A percentile compares a stretch with the other conserved stretches of the same genome.
phyloP scores from a whole-genome alignment of 2,329 filamentous ascomycete genomes.

The Diaporthe citri region DNA sequence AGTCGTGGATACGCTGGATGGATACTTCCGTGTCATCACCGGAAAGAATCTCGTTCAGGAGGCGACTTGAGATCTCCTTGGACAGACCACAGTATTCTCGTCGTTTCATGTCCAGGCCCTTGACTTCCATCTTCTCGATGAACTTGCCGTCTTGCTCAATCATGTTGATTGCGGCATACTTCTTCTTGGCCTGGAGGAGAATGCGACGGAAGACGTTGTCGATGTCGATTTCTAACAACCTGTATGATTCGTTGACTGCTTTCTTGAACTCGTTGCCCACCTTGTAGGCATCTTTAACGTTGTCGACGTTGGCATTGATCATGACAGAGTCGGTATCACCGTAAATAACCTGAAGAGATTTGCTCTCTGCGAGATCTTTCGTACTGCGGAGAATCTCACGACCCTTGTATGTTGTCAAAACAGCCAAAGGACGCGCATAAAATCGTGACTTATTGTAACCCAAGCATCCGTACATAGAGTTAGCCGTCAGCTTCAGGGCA shows the following conservation, averaged over 20 bases:
- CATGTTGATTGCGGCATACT: constrained; percentile 97
- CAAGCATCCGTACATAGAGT: constrained; percentile 99
- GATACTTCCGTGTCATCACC: constrained; percentile 92
- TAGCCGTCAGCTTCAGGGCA: constrained; percentile 95
- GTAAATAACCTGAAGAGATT: constrained; percentile 94
- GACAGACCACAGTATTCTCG: constrained; percentile 96
- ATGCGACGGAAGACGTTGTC: constrained; percentile 97
- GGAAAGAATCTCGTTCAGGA: constrained; percentile 94
- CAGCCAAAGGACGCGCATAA: constrained; percentile 93
- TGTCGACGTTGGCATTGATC: constrained; percentile 99
- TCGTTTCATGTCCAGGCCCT: constrained; percentile 97
- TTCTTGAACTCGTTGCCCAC: constrained; percentile 96
- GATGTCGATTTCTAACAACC: constrained; percentile 94
- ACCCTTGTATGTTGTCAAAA: constrained; percentile 96
- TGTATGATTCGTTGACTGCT: constrained; percentile 93
- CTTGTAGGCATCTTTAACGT: constrained; percentile 88
- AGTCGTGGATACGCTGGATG: constrained; percentile 91
- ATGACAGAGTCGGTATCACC: constrained; percentile 99
- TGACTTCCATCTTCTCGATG: constrained; percentile 95
- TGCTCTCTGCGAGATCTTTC: constrained; percentile 93
- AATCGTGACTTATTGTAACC: constrained; percentile 98
- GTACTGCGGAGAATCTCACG: constrained; percentile 97
- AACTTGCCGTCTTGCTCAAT: constrained; percentile 90
- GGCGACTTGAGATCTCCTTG: constrained; percentile 90
- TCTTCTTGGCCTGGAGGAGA: constrained; percentile 97